Evolutionary conservation across 129 eudicot genomes (phyloP), one percentile per base, ranked within the genome.

Genomic region (Helichrysum umbraculigerum): DNA sequence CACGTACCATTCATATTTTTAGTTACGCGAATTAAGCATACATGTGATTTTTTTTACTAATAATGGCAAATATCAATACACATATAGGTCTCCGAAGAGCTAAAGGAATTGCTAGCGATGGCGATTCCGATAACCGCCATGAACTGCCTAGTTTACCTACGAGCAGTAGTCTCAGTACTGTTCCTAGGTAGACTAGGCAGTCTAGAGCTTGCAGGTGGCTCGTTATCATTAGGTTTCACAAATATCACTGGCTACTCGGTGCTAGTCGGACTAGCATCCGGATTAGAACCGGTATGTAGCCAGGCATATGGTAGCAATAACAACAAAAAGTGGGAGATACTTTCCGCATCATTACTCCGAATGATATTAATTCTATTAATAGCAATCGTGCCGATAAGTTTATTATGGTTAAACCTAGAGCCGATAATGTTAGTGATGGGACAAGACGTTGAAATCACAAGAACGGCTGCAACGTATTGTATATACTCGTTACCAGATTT

Each of bases 161-260:
- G 96, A 61, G 96, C 97, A 0, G 93, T 89, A 2, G 96, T 94
- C 3, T 91, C 99, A 1, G 97, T 91, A 28, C 81, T 91, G 3
- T 94, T 94, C 57, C 59, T 94, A 7, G 99, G 99, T 7, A 39
- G 96, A 66, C 90, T 94, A 32, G 99, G 99, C 0, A 89, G 96
- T 68, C 83, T 94, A 4, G 97, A 91, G 84, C 77, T 94, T 5
- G 99, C 99, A 70, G 99, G 99, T 10, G 99, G 99, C 20, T 88
- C 99, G 3, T 85, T 94, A 25, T 91, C 97, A 21, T 81, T 94
- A 71, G 97, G 97, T 19, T 94, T 94, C 75, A 91, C 99, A 0
- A 94, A 94, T 68, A 91, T 94, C 68, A 94, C 99, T 17, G 99
- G 99, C 76, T 94, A 88, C 87, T 94, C 99, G 4, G 99, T 94